These are phyloP conservation scores for Scleromitrula shiraiana DNA, from an alignment of 2,329 filamentous ascomycete genomes.

Conservation along the genomic window DNA sequence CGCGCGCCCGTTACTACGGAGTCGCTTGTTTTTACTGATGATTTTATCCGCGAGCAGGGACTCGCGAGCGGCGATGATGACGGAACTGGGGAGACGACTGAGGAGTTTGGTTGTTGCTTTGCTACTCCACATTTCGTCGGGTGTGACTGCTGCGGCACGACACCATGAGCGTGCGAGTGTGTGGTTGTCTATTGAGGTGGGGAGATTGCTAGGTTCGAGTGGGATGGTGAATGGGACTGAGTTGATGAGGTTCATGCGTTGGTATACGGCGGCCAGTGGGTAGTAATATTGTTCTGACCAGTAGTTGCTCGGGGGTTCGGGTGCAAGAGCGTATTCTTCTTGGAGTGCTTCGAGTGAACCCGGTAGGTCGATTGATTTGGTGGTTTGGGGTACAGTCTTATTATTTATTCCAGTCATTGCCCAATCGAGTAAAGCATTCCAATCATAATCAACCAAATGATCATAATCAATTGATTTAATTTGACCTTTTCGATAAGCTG, in stretches of 20 bases:
- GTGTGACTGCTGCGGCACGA: slow-evolving; percentile 49
- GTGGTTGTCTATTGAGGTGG: slow-evolving; percentile 26
- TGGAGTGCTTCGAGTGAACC: slow-evolving; percentile 38
- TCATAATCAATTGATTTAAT: slow-evolving; percentile 57
- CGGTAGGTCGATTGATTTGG: slow-evolving; percentile 41
- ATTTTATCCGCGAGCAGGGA: slow-evolving; percentile 21
- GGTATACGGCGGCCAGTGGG: slow-evolving; percentile 38
- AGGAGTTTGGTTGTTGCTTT: slow-evolving; percentile 44
- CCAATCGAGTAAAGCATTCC: slow-evolving; percentile 60
- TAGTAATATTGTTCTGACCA: slow-evolving; percentile 36
- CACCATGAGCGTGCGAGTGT: slow-evolving; percentile 50
- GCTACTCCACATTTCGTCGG: slow-evolving; percentile 40
- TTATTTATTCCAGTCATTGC: slow-evolving; percentile 38
- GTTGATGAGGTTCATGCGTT: slow-evolving; percentile 29
- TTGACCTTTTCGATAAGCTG: slow-evolving; percentile 56
- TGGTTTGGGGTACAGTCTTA: slow-evolving; percentile 30
- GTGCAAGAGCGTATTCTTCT: slow-evolving; percentile 29
- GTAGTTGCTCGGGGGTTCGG: slow-evolving; percentile 14
- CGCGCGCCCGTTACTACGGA: slow-evolving; percentile 49
- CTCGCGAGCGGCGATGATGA: slow-evolving; percentile 18
- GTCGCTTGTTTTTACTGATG: slow-evolving; percentile 52
- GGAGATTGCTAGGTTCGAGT: slow-evolving; percentile 13
- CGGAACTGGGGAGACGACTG: slow-evolving; percentile 7
- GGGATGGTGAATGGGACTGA: slow-evolving; percentile 38
- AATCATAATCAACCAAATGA: slow-evolving; percentile 57